Conservation (phyloP, 805 yeast genomes). For the Ogataea wickerhamii region DNA sequence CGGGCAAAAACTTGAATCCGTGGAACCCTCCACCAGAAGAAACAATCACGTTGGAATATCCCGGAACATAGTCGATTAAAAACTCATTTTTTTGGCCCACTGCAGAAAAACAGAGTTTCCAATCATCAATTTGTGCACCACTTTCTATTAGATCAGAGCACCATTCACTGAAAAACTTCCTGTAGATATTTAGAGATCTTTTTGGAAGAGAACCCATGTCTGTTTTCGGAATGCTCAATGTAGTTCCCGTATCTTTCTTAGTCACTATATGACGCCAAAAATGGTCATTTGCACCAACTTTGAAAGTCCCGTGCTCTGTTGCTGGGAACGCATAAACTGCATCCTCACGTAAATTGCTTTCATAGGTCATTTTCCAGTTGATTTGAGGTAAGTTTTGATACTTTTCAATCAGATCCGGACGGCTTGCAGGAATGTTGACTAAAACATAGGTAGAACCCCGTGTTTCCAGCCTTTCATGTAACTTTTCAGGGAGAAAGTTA, state of each 20-base stretch:
- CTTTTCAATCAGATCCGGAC: constrained; percentile 1
- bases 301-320: constrained; percentile 1
- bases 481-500: constrained; percentile 1
- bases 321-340: constrained; percentile 1
- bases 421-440: constrained; percentile 1
- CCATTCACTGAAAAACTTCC: too few relatives aligned
- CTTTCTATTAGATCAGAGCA: neutral
- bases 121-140: neutral
- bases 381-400: constrained; percentile 1
- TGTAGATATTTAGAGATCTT: neutral
- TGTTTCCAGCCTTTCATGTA: neutral
- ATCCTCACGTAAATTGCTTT: neutral
- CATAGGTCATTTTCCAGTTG: constrained; percentile 1
- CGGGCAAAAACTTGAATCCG: constrained; percentile 31
- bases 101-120: constrained; percentile 25
- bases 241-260: neutral
- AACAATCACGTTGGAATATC: constrained; percentile 21
- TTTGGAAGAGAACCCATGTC: neutral
- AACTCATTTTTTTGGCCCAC: constrained; percentile 29
- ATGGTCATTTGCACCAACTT: neutral
- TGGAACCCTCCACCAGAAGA: constrained; percentile 33
- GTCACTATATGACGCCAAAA: neutral
- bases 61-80: constrained; percentile 28
- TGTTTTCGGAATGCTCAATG: constrained; percentile 1
- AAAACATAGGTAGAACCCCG: neutral